Evolutionary conservation across 208 protist genomes (phyloP).

Genomic region (Leishmania turanica): DNA sequence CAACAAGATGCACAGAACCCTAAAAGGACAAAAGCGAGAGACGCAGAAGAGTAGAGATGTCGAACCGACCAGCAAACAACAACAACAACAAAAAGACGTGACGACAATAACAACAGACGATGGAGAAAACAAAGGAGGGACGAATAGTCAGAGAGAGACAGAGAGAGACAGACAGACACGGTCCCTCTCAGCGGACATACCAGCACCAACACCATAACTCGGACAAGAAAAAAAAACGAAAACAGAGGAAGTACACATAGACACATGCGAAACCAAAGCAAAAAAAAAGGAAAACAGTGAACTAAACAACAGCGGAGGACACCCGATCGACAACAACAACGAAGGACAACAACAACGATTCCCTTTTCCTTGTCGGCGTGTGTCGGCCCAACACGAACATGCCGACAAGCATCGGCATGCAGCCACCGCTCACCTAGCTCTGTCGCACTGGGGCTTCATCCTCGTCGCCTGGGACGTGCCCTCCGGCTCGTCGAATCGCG

Average conservation of each 20-base stretch:
- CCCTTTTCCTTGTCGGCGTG: neutral
- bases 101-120: neutral
- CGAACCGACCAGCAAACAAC: neutral
- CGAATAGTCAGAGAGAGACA: neutral
- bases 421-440: neutral
- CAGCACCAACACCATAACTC: neutral
- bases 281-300: neutral
- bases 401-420: neutral
- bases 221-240: neutral
- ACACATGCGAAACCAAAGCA: neutral
- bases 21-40: neutral
- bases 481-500: neutral
- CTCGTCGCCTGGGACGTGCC: neutral
- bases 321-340: neutral
- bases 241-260: neutral
- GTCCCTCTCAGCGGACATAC: no score
- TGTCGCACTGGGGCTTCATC: no score
- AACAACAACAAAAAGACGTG: neutral
- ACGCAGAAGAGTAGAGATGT: neutral
- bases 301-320: neutral
- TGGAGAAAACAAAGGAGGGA: no score
- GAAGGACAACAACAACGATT: neutral
- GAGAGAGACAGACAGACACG: neutral
- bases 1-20: neutral
- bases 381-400: neutral